phyloP scores from a whole-genome alignment of 805 yeast species.

The Candida takata region DNA sequence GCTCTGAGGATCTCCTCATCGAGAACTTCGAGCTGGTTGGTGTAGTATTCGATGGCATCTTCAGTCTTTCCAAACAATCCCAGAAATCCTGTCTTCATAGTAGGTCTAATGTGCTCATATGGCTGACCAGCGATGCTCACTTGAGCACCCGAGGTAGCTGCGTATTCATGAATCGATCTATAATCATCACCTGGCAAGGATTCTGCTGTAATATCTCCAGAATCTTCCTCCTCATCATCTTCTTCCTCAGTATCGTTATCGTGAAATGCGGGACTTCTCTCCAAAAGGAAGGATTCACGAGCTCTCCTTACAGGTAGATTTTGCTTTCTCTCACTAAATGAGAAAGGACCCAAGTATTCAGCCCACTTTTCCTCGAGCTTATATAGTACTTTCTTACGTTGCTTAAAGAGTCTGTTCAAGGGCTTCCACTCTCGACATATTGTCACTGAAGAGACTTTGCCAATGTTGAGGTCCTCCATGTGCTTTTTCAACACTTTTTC shows the following conservation, averaged over 20 bases:
- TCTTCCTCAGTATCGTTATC: conserved; percentile 8
- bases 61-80: conserved; percentile 63
- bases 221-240: conserved; percentile 8
- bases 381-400: conserved; percentile 46
- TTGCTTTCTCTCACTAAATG: conserved; percentile 14
- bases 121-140: conserved; percentile 15
- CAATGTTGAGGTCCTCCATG: conserved; percentile 72
- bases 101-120: conserved; percentile 48
- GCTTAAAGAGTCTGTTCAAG: conserved; percentile 57
- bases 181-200: conserved; percentile 14
- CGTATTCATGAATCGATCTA: conserved; percentile 18
- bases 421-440: conserved; percentile 85
- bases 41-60: conserved; percentile 76
- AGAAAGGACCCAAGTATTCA: conserved; percentile 44
- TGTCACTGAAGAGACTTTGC: conserved; percentile 68
- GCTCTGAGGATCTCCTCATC: conserved; percentile 67
- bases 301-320: conserved; percentile 20
- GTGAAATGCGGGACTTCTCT: conserved; percentile 11
- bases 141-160: conserved; percentile 11
- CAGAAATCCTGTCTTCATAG: conserved; percentile 47
- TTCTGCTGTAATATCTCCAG: conserved; percentile 3
- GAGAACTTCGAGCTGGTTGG: conserved; percentile 56
- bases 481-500: conserved; percentile 65
- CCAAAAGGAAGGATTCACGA: conserved; percentile 20
- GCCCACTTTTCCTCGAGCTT: conserved; percentile 70